Evolutionary conservation across 257 asterid genomes (phyloP), one percentile per base, ranked within the genome.

Genomic region (Lithospermum erythrorhizon): DNA sequence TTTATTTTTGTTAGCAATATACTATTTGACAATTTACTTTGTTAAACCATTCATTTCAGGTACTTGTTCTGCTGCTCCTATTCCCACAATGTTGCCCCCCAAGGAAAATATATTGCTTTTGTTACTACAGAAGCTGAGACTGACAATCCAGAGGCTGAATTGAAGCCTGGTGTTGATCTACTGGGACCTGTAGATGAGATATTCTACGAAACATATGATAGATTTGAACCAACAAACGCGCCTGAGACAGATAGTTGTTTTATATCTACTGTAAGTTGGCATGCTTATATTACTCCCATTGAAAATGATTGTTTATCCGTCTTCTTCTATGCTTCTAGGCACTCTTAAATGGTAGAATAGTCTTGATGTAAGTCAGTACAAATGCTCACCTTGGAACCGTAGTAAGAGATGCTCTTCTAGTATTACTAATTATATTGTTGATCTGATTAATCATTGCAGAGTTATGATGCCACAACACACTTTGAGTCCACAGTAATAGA

Each of bases 41-140:
- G 48, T 9, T 37, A 9, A 9, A 24, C 17, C 54, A 51, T 55
- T 23, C 68, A 67, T 29, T 61, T 51, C 74, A 91, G 96, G 99
- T 93, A 93, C 69, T 78, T 93, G 59, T 93, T 93, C 79, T 93
- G 99, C 73, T 93, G 97, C 76, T 93, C 97, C 9, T 93, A 89
- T 35, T 79, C 86, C 64, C 99, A 93, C 80, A 86, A 87, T 41
- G 95, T 93, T 47, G 96, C 99, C 23, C 96, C 99, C 20, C 85
- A 87, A 65, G 97, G 95, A 24, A 89, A 93, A 65, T 93, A 70
- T n/a, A 81, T 93, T 63, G 94, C 97, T 6, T 93, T 93, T 59
- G 97, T 93, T 55, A 68, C 79, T 9, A 78, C 97, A 62, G 96
- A 86, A 61, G 97, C 97, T 3, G 95, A 93, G 74, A 89, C 94